These are phyloP conservation scores for Neonectria punicea DNA, from an alignment of 2,329 filamentous ascomycete genomes.

Conservation along the genomic window DNA sequence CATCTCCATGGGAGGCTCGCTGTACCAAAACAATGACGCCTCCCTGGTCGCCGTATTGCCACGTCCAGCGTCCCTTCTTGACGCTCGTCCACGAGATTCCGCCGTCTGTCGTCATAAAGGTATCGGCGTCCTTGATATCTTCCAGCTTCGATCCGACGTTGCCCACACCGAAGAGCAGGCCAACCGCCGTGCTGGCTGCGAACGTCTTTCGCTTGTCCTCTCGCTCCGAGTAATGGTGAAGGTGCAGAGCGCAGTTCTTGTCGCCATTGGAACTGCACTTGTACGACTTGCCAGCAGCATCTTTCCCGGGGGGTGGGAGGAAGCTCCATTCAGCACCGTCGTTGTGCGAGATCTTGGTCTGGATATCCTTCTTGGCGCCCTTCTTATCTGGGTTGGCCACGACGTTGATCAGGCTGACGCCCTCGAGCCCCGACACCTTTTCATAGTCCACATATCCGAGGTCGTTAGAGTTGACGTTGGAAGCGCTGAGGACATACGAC, in stretches of 20 bases:
- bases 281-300: constrained; percentile 77
- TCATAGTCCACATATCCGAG: constrained; percentile 92
- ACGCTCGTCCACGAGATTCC: constrained; percentile 88
- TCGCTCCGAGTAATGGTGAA: constrained; percentile 96
- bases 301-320: constrained; percentile 76
- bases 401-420: constrained; percentile 86
- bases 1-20: constrained; percentile 73
- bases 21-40: constrained; percentile 90
- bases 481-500: constrained; percentile 86
- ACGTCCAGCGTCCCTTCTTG: constrained; percentile 89
- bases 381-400: constrained; percentile 78
- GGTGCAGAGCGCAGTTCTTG: constrained; percentile 83
- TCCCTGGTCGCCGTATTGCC: constrained; percentile 96
- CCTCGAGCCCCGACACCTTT: constrained; percentile 92
- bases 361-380: constrained; percentile 86
- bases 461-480: constrained; percentile 82
- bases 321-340: constrained; percentile 90
- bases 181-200: constrained; percentile 87
- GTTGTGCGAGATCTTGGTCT: constrained; percentile 95
- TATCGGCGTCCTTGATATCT: constrained; percentile 78
- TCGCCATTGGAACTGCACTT: constrained; percentile 70
- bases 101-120: constrained; percentile 91
- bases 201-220: constrained; percentile 84
- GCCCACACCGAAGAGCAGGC: constrained; percentile 89
- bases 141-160: constrained; percentile 83